Base-by-base conservation (phyloP, 148 eudicot species). In the Euryodendron excelsum region DNA sequence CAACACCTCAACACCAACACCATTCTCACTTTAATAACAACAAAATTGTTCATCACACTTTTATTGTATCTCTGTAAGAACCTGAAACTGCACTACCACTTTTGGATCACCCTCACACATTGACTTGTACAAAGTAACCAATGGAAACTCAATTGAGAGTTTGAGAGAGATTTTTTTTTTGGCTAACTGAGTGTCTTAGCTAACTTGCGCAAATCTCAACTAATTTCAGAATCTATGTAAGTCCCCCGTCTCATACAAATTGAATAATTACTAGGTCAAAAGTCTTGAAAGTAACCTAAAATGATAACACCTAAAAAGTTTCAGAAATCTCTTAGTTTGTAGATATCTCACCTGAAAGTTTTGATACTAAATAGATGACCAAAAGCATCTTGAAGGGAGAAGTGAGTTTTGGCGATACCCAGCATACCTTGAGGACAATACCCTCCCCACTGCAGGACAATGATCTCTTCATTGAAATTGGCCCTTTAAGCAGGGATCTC, bases 371-470 rank as follows among this genome's bases (percentile, higher is more conserved):
- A 60, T n/a, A 53, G 47, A 72, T 10, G 5, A 75, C 36, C 23
- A 62, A 36, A 77, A 47, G 64, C 72, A 33, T 28, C 76, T 62
- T 15, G 5, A 37, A 70, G 80, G 65, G 27, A 34, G 60, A 69
- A 69, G 31, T 0, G 63, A 73, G 70, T 61, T 69, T 75, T 78
- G 23, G 69, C 76, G 44, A 33, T 18, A 65, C 61, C 36, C 48
- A 50, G 56, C 56, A 60, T 66, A 59, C 73, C 85, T 77, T 25
- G 87, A 84, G 5, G 77, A 81, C 17, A 87, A 79, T n/a, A 47
- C 84, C 79, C 52, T 88, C 85, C 15, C 81, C 92, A 69, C 86
- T 81, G 59, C 91, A 88, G 12, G 95, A 91, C 72, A 81, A 28
- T 63, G 94, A 91, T 78, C 94, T 83, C 76, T 83, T 79, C 72